Percentiles rank a stretch among this genome's conserved stretches.
phyloP scores from a whole-genome alignment of 2,329 filamentous ascomycete species.

The Colletotrichum shisoi region DNA sequence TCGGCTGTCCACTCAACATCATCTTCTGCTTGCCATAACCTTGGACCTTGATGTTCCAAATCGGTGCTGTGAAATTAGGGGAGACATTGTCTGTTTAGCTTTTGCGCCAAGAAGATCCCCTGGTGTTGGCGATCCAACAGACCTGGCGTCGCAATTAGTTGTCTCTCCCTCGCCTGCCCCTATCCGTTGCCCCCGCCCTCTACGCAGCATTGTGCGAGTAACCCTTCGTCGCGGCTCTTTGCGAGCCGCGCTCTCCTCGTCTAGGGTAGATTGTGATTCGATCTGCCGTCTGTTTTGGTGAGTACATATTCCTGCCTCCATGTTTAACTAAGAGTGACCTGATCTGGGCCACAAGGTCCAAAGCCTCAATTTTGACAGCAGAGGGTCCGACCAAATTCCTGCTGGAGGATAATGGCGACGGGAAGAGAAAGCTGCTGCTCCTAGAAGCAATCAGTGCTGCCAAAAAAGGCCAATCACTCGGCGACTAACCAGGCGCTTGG shows the following conservation, averaged over 20 bases:
- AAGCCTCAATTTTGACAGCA: slow-evolving; percentile 10
- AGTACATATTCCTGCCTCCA: background rate
- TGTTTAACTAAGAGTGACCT: slow-evolving; percentile 20
- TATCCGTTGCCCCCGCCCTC: slow-evolving; percentile 16
- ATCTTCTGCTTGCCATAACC: slow-evolving; percentile 10
- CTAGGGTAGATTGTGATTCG: slow-evolving; percentile 23
- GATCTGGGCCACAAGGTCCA: background rate
- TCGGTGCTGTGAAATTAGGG: background rate
- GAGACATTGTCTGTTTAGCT: slow-evolving; percentile 19
- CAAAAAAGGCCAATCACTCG: slow-evolving; percentile 23
- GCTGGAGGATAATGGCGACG: slow-evolving; percentile 4
- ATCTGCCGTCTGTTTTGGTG: slow-evolving; percentile 3
- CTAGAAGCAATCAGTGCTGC: background rate
- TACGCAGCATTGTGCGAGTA: background rate
- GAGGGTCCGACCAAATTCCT: slow-evolving; percentile 13
- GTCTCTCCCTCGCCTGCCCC: slow-evolving; percentile 12
- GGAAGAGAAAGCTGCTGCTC: slow-evolving; percentile 11
- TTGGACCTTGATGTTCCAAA: slow-evolving; percentile 5
- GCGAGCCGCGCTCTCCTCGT: slow-evolving; percentile 34
- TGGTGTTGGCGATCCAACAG: slow-evolving; percentile 26
- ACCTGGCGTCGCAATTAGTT: slow-evolving; percentile 26
- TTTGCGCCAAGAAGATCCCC: slow-evolving; percentile 26
- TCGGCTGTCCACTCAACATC: slow-evolving; percentile 13
- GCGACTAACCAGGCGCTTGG: slow-evolving; percentile 23
- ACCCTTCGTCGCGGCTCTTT: slow-evolving; percentile 25